Percentiles rank a stretch among this genome's conserved stretches.
phyloP scores from a whole-genome alignment of 1,284 basidiomycete genomes.

The Pseudozyma pruni region DNA sequence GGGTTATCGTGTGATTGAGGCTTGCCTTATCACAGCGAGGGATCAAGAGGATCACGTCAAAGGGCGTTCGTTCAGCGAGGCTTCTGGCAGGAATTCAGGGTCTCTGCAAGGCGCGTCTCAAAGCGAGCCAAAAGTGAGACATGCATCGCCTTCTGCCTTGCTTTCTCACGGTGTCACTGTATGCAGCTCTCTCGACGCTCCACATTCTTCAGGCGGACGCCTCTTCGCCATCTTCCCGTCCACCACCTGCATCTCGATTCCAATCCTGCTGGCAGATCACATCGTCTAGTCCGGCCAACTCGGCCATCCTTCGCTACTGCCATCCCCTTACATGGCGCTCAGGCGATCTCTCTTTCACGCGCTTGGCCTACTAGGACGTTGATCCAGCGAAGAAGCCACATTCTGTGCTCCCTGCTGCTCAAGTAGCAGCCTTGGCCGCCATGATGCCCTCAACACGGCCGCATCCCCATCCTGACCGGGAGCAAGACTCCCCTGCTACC shows the following conservation, averaged over 20 bases:
- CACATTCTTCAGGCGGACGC: too few species aligned
- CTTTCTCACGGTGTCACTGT: too few species aligned
- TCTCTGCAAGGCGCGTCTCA: constrained; percentile 2
- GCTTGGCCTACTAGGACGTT: neutral
- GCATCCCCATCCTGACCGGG: constrained; percentile 13
- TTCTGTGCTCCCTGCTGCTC: neutral
- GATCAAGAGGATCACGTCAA: too few species aligned
- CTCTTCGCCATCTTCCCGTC: too few species aligned
- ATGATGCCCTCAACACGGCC: constrained; percentile 27
- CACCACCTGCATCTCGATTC: too few species aligned
- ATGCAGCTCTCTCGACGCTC: too few species aligned
- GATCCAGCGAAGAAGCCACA: neutral
- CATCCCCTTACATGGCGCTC: neutral
- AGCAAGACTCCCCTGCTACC: constrained; percentile 22
- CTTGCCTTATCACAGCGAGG: neutral
- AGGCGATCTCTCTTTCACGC: neutral
- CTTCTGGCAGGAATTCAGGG: constrained; percentile 1
- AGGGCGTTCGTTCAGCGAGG: neutral
- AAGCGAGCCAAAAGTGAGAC: neutral
- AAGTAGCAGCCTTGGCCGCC: constrained; percentile 25
- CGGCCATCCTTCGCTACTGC: neutral
- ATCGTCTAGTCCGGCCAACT: too few species aligned
- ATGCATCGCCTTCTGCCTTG: too few species aligned
- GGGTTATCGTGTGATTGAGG: constrained; percentile 1
- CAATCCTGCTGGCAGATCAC: too few species aligned